Evolutionary conservation across 768 basidiomycete genomes (phyloP), one percentile per base, ranked within the genome.

Genomic region (Mycena leptocephala): DNA sequence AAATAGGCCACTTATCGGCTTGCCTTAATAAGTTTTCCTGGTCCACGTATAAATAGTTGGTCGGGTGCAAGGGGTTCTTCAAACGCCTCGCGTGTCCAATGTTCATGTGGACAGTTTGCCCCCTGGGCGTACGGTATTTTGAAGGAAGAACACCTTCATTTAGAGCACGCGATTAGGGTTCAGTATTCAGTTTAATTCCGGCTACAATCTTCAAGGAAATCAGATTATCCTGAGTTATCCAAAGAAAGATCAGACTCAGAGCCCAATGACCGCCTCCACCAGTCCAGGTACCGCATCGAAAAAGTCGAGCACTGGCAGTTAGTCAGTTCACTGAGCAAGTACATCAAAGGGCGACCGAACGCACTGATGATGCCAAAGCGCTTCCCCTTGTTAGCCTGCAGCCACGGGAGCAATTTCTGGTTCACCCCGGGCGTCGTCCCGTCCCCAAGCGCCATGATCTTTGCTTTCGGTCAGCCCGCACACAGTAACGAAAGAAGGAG

Each of bases 281-380:
- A 90, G 82, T 4, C 88, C 88, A 24, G 89, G 88, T 26, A 87
- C 85, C 39, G 82, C 83, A 72, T 89, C 85, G 76, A 88, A 90
- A 75, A 90, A 90, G 79, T 89, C 89, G 43, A 89, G 82, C 86
- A 90, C 89, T 90, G 53, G 58, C 30, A 13, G 39, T 51, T 13
- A 43, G 63, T 14, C 5, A 46, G 32, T 62, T 8, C 14, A 13
- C 14, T 5, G 10, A 51, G 9, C 13, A 35, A 32, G 56, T 43
- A n/a, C n/a, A 22, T 1, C 32, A 30, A 58, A 48, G 24, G 2
- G 43, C 51, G 11, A 63, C 28, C 67, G 43, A 62, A 86, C 89
- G 33, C 70, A 90, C 89, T 88, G 67, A 90, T 85, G 37, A 89
- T 83, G 4, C 89, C 89, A 76, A 89, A 87, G 39, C 89, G 81